phyloP scores from a whole-genome alignment of 805 yeast species.

The Lipomyces mesembrius region DNA sequence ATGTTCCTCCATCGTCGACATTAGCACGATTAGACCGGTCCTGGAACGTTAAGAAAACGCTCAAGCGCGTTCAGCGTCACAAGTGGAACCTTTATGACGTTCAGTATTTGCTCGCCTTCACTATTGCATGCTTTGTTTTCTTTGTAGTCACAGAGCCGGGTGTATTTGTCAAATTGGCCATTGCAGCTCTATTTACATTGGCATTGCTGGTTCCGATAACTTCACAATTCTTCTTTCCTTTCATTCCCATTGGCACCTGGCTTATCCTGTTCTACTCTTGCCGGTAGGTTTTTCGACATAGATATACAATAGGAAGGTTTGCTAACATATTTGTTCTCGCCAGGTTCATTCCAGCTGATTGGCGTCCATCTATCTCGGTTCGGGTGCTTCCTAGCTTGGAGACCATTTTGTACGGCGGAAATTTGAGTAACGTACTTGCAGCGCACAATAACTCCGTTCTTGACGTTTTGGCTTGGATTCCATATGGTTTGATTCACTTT shows the following conservation, averaged over 20 bases:
- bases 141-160: slow-evolving; percentile 41
- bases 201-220: slow-evolving; percentile 72
- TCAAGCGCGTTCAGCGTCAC: slow-evolving; percentile 44
- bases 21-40: slow-evolving; percentile 33
- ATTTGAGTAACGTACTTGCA: slow-evolving; percentile 77
- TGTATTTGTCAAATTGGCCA: slow-evolving; percentile 43
- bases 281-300: slow-evolving; percentile 11
- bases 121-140: slow-evolving; percentile 56
- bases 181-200: slow-evolving; percentile 51
- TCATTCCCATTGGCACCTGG: slow-evolving; percentile 86
- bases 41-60: slow-evolving; percentile 39
- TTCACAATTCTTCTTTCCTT: slow-evolving; percentile 81
- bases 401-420: slow-evolving; percentile 89
- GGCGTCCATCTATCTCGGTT: slow-evolving; percentile 89
- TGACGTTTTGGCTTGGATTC: slow-evolving; percentile 93
- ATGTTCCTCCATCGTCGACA: slow-evolving; percentile 30
- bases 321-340: not conserved
- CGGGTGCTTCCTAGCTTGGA: slow-evolving; percentile 89
- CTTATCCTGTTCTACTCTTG: slow-evolving; percentile 78
- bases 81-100: slow-evolving; percentile 51
- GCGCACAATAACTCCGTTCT: slow-evolving; percentile 64
- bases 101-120: slow-evolving; percentile 57
- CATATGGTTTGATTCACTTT: slow-evolving; percentile 90
- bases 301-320: slow-evolving; percentile 42
- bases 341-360: slow-evolving; percentile 63